Evolutionary conservation across 1,284 basidiomycete genomes (phyloP), one percentile per base, ranked within the genome.

Genomic region (Baeospora myosura): DNA sequence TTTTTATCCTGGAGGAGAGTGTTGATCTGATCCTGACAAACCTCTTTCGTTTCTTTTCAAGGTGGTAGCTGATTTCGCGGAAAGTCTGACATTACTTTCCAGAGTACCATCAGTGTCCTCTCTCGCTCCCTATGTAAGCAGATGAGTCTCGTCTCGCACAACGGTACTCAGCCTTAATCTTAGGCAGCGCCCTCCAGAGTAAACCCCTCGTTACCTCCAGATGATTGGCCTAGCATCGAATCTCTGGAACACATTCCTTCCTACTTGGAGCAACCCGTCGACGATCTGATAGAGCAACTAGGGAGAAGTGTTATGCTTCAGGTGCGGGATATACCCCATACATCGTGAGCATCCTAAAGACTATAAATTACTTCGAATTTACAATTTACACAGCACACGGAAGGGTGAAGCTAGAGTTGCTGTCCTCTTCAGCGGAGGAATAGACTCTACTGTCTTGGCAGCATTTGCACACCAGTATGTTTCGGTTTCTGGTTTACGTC

Each of bases 391-490:
- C 56, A 4, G 47, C 43, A 20, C 37, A 2, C 29, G 41, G 3
- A 42, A 52, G 40, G 65, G 64, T 2, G 57, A 67, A 35, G 74
- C 88, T 0, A 75, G 81, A 43, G 70, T 96, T 0, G 92, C 88
- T 2, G 70, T 98, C 5, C 72, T 99, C 3, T 99, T 98, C 61
- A 97, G 93, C 16, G 95, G 95, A 18, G 95, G 95, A 0, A 88
- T 99, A 24, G 95, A 99, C 57, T 98, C 86, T 12, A 85, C 93
- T 0, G 69, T 91, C 18, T 55, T 98, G 1, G 82, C 93, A 0
- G 82, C 78, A 49, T 65, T 98, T 0, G 84, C 90, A 0, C 76
- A 94, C 53, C 69, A 66, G 83, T 86, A 57, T 29, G 65, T 57
- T 21, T 29, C 7, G 28, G 12, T 23, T 32, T 17, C n/a, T 44